phyloP scores from a whole-genome alignment of 148 eudicot genomes.

The Camellia lanceoleosa region DNA sequence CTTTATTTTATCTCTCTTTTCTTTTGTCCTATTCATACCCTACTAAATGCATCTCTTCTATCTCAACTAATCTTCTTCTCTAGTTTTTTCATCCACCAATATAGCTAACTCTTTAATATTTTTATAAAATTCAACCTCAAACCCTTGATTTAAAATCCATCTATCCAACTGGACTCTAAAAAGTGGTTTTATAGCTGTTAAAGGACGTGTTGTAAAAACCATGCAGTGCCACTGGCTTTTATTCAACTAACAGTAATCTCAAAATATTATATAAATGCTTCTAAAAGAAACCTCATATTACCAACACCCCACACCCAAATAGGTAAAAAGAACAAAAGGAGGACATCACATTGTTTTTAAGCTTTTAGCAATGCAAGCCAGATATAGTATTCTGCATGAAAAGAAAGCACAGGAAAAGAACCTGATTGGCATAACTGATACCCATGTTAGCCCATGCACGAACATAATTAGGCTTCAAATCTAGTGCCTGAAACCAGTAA shows the following conservation, averaged over 20 bases:
- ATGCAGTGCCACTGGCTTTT: not conserved
- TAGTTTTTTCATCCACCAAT: too few relatives aligned
- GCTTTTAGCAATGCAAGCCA: not conserved
- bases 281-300: not conserved
- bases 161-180: too few relatives aligned
- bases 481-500: constrained; percentile 65
- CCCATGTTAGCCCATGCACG: constrained; percentile 99
- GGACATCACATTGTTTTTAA: not conserved
- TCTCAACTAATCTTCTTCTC: too few relatives aligned
- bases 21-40: too few relatives aligned
- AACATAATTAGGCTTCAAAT: constrained; percentile 95
- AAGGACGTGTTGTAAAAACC: not conserved
- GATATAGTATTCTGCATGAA: not conserved
- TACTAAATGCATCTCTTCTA: too few relatives aligned
- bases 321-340: not conserved
- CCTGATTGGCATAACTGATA: constrained; percentile 98
- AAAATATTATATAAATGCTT: not conserved
- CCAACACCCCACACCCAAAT: not conserved
- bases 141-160: too few relatives aligned
- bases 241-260: too few relatives aligned
- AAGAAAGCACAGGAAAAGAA: constrained; percentile 18
- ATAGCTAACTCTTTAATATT: too few relatives aligned
- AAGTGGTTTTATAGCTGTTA: too few relatives aligned
- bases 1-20: too few relatives aligned
- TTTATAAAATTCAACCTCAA: too few relatives aligned